Conservation (phyloP, 2,329 filamentous ascomycete genomes). For the Diaporthe sp. region DNA sequence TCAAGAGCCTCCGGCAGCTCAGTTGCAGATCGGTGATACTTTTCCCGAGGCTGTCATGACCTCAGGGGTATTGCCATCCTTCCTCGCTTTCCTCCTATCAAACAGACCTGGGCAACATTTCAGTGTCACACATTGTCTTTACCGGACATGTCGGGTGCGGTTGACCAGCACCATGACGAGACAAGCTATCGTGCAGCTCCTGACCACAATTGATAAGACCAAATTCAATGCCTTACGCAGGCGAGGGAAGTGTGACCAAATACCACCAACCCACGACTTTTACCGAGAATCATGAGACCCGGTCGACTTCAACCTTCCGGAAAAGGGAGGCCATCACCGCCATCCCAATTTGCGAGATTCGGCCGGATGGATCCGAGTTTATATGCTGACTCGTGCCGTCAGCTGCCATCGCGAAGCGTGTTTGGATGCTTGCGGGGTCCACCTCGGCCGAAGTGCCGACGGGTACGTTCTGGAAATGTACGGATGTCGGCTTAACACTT, state of each 20-base stretch:
- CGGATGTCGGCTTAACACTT: slow-evolving; percentile 3
- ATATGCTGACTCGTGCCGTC: slow-evolving; percentile 3
- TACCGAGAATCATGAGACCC: neutral
- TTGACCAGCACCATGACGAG: neutral
- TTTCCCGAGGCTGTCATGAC: neutral
- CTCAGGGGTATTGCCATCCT: too few relatives aligned
- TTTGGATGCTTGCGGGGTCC: neutral
- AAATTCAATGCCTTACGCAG: neutral
- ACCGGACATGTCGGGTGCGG: neutral
- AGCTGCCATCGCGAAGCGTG: neutral
- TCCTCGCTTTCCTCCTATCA: neutral
- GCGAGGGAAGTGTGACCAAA: too few relatives aligned
- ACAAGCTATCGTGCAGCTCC: too few relatives aligned
- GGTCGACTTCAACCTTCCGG: neutral
- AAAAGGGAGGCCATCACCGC: slow-evolving; percentile 11
- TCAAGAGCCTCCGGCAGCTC: too few relatives aligned
- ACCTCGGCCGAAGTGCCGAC: neutral
- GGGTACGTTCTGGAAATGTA: neutral
- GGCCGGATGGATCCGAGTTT: neutral
- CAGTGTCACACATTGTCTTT: neutral
- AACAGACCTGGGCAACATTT: neutral
- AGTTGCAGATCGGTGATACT: too few relatives aligned
- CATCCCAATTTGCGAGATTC: slow-evolving; percentile 1
- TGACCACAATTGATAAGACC: neutral
- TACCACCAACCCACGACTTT: too few relatives aligned